These are phyloP conservation scores for Leccinum fibrillosum DNA, from an alignment of 768 basidiomycete genomes.

Conservation along the genomic window DNA sequence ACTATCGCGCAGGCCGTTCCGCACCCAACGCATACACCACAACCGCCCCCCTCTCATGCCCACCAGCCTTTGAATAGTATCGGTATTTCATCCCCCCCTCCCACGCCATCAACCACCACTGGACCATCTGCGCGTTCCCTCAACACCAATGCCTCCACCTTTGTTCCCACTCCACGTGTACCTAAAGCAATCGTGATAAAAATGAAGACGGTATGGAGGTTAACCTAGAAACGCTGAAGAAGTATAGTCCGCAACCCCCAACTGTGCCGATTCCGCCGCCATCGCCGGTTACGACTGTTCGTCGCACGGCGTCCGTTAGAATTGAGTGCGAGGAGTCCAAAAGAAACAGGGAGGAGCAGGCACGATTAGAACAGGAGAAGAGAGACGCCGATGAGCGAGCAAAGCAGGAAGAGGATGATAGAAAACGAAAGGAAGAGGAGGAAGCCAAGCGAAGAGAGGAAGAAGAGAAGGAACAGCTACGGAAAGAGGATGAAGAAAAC, in stretches of 20 bases:
- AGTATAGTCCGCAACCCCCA: constrained; percentile 41
- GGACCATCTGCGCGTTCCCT: constrained; percentile 42
- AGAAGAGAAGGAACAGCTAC: constrained; percentile 39
- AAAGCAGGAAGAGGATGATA: constrained; percentile 36
- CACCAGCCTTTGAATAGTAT: no score
- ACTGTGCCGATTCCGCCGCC: constrained; percentile 39
- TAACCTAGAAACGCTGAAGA: constrained; percentile 52
- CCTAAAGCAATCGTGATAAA: constrained; percentile 55
- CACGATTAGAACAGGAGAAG: constrained; percentile 38
- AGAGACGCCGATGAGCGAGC: constrained; percentile 37
- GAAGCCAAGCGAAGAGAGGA: constrained; percentile 42
- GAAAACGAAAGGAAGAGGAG: constrained; percentile 41
- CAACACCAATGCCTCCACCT: constrained; percentile 61
- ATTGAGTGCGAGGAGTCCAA: constrained; percentile 64
- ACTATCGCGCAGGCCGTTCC: constrained; percentile 47
- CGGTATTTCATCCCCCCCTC: no score
- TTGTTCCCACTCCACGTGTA: constrained; percentile 52
- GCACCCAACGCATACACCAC: no score
- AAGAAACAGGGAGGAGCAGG: constrained; percentile 44
- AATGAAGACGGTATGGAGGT: constrained; percentile 63
- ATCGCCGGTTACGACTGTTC: constrained; percentile 25
- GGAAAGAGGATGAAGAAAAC: constrained; percentile 39
- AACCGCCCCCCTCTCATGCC: no score
- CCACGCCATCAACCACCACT: constrained; percentile 45
- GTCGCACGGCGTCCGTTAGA: constrained; percentile 42